Conservation (phyloP, 2,329 filamentous ascomycete genomes). For the Blumeria hordei region DNA sequence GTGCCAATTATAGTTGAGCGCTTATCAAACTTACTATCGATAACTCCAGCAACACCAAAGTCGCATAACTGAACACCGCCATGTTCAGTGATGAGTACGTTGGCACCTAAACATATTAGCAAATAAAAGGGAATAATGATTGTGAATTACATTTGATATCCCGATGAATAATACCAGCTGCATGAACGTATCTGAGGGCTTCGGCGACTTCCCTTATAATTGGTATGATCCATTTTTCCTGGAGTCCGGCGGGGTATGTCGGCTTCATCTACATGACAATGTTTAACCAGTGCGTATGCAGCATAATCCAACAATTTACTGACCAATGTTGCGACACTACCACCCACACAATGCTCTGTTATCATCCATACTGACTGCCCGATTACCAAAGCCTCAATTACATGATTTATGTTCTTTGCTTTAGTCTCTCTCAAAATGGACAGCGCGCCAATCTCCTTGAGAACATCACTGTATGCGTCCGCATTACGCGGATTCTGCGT, state of each 20-base stretch:
- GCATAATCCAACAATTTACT: conserved; percentile 9
- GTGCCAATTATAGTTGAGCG: conserved; percentile 63
- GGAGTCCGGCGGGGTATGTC: conserved; percentile 37
- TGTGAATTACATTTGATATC: conserved; percentile 35
- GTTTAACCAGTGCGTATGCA: conserved; percentile 1
- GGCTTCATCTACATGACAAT: conserved; percentile 27
- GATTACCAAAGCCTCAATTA: conserved; percentile 55
- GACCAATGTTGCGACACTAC: conserved; percentile 49
- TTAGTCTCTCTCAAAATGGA: conserved; percentile 49
- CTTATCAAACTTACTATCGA: conserved; percentile 54
- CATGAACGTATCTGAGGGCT: conserved; percentile 42
- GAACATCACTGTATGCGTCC: conserved; percentile 43
- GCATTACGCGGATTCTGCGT: conserved; percentile 37
- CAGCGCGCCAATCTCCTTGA: conserved; percentile 45
- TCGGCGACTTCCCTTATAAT: conserved; percentile 42
- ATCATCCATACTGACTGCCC: conserved; percentile 72
- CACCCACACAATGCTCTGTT: conserved; percentile 66
- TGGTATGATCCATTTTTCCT: conserved; percentile 45
- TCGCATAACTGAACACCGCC: conserved; percentile 63
- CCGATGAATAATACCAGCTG: conserved; percentile 43
- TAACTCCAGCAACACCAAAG: conserved; percentile 59
- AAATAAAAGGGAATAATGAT: neutral
- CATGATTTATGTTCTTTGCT: conserved; percentile 57
- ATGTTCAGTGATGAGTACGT: conserved; percentile 55
- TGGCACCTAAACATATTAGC: conserved; percentile 25